Conservation (phyloP, 164 flowering plant genomes). For the Sextonia rubra region DNA sequence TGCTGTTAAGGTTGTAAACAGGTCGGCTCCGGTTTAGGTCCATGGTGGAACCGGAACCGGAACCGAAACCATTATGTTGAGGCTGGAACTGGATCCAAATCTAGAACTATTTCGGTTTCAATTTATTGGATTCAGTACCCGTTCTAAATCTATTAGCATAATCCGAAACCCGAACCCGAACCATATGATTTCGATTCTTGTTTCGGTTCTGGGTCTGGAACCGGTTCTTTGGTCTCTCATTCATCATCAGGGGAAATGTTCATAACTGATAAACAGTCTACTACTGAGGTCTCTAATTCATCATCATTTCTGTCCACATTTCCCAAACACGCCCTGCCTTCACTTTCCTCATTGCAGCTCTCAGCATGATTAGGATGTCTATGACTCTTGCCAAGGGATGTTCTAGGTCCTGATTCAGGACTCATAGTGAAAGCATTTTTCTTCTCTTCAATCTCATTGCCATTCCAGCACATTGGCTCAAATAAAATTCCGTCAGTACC, state of each 20-base stretch:
- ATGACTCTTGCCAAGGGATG: constrained; percentile 17
- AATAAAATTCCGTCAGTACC: constrained; percentile 11
- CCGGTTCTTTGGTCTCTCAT: too few species aligned
- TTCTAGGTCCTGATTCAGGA: constrained; percentile 14
- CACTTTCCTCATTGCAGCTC: constrained; percentile 17
- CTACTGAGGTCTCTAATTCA: constrained; percentile 48
- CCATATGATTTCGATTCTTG: too few species aligned
- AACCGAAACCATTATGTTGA: too few species aligned
- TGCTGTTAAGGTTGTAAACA: too few species aligned
- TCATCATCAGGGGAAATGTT: constrained; percentile 66
- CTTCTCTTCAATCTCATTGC: constrained; percentile 13
- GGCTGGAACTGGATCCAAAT: too few species aligned
- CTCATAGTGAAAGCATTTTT: constrained; percentile 17
- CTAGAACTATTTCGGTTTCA: too few species aligned
- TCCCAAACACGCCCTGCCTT: constrained; percentile 18
- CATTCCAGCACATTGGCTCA: constrained; percentile 7
- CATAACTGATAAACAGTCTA: constrained; percentile 40
- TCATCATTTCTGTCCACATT: constrained; percentile 37
- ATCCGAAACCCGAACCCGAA: too few species aligned
- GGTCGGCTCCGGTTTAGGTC: too few species aligned
- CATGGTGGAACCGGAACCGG: too few species aligned
- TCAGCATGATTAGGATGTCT: constrained; percentile 23
- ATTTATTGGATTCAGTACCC: too few species aligned
- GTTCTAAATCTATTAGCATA: too few species aligned
- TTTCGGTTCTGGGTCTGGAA: too few species aligned